Conservation (phyloP, 148 eudicot genomes). For the Polygonum maritimum region DNA sequence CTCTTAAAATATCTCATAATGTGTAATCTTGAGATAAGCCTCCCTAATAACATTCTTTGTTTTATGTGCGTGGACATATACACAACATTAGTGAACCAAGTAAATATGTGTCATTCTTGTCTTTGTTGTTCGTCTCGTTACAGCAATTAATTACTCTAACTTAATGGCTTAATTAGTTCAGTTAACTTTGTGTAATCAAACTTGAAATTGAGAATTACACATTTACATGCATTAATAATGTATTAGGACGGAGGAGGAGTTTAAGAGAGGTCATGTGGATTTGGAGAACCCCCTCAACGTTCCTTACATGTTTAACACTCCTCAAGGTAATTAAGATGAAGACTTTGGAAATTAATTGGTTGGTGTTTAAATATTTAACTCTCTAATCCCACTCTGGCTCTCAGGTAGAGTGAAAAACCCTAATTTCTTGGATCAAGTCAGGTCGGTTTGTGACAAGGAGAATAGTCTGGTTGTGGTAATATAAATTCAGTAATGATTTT, state of each 20-base stretch:
- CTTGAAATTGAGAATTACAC: not conserved
- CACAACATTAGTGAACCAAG: too few species aligned
- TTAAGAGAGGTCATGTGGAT: constrained; percentile 38
- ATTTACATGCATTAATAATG: too few species aligned
- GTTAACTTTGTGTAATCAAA: not conserved
- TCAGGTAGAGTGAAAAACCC: constrained; percentile 60
- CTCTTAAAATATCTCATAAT: too few species aligned
- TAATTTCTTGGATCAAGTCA: constrained; percentile 43
- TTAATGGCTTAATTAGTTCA: too few species aligned
- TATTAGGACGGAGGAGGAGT: constrained; percentile 55
- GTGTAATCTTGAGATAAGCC: too few species aligned
- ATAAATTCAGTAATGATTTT: not conserved
- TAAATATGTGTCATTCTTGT: too few species aligned
- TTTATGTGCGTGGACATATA: too few species aligned
- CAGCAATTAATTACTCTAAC: not conserved
- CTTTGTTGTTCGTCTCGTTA: too few species aligned
- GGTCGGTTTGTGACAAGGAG: constrained; percentile 28
- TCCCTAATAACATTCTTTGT: too few species aligned
- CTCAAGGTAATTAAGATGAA: constrained; percentile 25
- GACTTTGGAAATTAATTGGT: not conserved
- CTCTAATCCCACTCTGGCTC: not conserved
- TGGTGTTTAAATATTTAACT: not conserved
- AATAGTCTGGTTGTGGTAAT: constrained; percentile 53
- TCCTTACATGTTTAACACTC: constrained; percentile 50
- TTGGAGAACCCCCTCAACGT: constrained; percentile 35